Evolutionary conservation across 2,329 filamentous ascomycete genomes (phyloP), one percentile per base, ranked within the genome.

Genomic region (Cordyceps farinosa): DNA sequence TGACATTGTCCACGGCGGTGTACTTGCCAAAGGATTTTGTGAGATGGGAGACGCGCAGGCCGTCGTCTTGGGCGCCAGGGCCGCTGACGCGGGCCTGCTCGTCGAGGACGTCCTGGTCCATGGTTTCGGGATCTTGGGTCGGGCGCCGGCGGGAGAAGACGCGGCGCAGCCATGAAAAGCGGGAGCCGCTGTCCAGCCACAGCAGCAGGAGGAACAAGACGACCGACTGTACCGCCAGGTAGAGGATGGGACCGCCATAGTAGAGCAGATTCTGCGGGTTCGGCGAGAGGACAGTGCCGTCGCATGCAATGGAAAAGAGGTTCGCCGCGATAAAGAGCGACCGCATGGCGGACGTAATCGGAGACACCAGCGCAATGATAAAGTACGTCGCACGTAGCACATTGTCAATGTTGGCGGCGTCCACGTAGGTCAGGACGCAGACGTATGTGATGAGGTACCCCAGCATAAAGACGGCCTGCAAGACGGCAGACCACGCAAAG

Each of bases 171-270:
- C 79, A 80, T 0, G 84, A 78, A 64, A 88, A 82, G 0, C 85
- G 80, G 0, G 87, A 87, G 5, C 91, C 92, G 61, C 89, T 88
- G 70, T 97, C 93, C 70, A 89, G 84, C 88, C 89, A 94, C 15
- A 97, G 80, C 0, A 97, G 80, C 15, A 92, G 75, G 0, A 82
- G 78, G 67, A 96, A 92, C 1, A 95, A 79, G 17, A 91, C 64
- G 30, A 91, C 73, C 0, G 86, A 85, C 71, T 97, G 93, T 0
- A 92, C 54, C 56, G 91, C 82, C 1, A 97, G 83, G 73, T 96
- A 97, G 0, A 95, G 75, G 42, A 97, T 94, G 0, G 92, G 91
- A 0, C 90, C 91, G 36, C 93, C 93, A 69, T 92, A 97, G 34
- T 89, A 84, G 0, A 82, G 81, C 38, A 97, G 85, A 4, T 82